Evolutionary conservation across 768 basidiomycete species (phyloP), one percentile per base, ranked within the genome.

Genomic region (Lactarius evosmus): DNA sequence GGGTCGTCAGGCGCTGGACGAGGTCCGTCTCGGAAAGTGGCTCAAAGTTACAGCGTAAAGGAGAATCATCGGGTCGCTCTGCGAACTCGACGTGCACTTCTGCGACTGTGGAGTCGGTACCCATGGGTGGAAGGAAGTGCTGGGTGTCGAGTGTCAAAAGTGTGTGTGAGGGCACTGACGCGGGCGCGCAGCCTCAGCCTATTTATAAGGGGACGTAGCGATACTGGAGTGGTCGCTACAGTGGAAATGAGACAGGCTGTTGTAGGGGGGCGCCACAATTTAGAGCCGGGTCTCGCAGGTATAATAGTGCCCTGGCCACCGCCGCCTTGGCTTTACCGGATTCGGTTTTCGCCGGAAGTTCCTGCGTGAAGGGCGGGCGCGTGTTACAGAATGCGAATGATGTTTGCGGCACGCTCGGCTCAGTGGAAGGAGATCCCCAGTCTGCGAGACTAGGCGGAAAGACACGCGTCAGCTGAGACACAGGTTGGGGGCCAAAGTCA

Each of bases 71-170:
- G 19, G 66, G 66, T 29, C 66, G 64, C 27, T 56, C 58, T 9
- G 66, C 66, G 38, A 67, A 58, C 22, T 67, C 59, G 32, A 67
- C 64, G 7, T 61, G 55, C 22, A 67, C 66, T 55, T 65, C 63
- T 6, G 58, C 19, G 30, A 56, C 55, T 1, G 38, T n/a, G 56
- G 63, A 46, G 22, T 32, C 7, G 38, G 41, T 52, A 41, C 46
- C 32, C 64, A 65, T 65, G 54, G 38, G 29, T 25, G 16, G 52
- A 27, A 32, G 12, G 9, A 1, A 17, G 29, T 53, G 34, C 19
- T 19, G 27, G 17, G 29, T 58, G 7, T 4, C 14, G 29, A 3
- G 49, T 50, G 38, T 41, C 17, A 17, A 49, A 22, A 25, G 25
- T 14, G 46, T 14, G 46, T n/a, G 16, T 30, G 38, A 36, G 27